phyloP scores from a whole-genome alignment of 352 stramenopile species.

The Pythium grandisporangium region DNA sequence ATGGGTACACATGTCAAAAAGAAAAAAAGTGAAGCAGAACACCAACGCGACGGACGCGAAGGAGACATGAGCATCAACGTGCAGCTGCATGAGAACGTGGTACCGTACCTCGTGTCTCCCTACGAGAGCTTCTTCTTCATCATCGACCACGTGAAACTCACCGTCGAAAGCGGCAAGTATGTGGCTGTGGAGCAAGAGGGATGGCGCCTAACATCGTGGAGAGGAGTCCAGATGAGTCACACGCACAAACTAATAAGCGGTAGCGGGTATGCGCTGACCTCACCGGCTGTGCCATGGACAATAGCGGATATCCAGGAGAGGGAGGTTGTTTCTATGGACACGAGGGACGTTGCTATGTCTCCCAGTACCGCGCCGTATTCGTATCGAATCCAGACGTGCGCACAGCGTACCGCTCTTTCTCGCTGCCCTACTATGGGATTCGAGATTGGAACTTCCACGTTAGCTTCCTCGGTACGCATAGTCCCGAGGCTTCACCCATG shows the following conservation, averaged over 20 bases:
- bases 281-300: no score
- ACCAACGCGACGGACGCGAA: no score
- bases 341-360: constrained; percentile 60
- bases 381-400: constrained; percentile 27
- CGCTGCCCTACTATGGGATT: constrained; percentile 69
- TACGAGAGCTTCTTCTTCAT: constrained; percentile 77
- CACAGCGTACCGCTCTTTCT: constrained; percentile 61
- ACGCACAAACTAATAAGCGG: background rate
- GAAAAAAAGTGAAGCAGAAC: no score
- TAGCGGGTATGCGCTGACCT: background rate
- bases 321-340: constrained; percentile 73
- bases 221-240: no score
- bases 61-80: constrained; percentile 84
- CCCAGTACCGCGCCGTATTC: constrained; percentile 69
- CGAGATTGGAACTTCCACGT: constrained; percentile 59
- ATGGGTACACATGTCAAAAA: no score
- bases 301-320: constrained; percentile 77
- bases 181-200: background rate
- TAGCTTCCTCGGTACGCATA: constrained; percentile 44
- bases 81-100: constrained; percentile 37
- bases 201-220: no score
- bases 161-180: constrained; percentile 74
- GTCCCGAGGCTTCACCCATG: no score
- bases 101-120: constrained; percentile 71
- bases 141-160: constrained; percentile 60